phyloP scores from a whole-genome alignment of 1,284 basidiomycete species.

The Apiotrichum porosum region DNA sequence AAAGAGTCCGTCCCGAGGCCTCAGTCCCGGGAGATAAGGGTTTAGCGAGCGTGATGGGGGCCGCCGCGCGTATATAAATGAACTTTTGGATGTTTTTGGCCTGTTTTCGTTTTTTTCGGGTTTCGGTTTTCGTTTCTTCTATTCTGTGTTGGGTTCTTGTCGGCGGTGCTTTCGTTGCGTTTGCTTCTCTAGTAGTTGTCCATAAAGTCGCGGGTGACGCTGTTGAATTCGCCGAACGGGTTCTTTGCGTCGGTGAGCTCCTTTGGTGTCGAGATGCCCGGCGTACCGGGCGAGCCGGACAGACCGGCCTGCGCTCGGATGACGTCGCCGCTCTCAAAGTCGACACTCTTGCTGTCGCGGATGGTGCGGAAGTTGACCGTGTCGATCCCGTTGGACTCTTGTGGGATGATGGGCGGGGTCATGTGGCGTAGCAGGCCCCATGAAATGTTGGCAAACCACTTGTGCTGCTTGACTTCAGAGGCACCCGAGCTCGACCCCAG shows the following conservation, averaged over 20 bases:
- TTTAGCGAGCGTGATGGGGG: no score
- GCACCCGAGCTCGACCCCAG: conserved; percentile 90
- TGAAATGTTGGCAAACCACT: conserved; percentile 94
- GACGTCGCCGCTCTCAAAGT: conserved; percentile 58
- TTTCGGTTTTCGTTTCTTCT: no score
- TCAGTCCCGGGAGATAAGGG: no score
- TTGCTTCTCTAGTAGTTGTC: conserved; percentile 26
- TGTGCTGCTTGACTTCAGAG: conserved; percentile 97
- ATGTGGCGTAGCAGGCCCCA: conserved; percentile 94
- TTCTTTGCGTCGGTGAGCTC: conserved; percentile 52
- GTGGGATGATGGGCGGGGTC: conserved; percentile 87
- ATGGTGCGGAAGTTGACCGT: conserved; percentile 86
- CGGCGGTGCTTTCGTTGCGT: no score
- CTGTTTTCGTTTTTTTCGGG: no score
- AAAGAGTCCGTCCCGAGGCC: no score
- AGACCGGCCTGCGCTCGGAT: conserved; percentile 37
- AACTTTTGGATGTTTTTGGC: no score
- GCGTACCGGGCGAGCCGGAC: conserved; percentile 50
- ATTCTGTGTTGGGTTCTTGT: no score
- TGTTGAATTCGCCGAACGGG: conserved; percentile 76
- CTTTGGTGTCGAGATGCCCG: conserved; percentile 51
- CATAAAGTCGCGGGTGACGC: conserved; percentile 68
- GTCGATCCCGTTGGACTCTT: conserved; percentile 74
- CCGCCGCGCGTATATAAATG: no score
- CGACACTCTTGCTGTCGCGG: conserved; percentile 82